Percentiles rank a stretch among this genome's conserved stretches.
Evolutionary conservation across 2,329 filamentous ascomycete species (phyloP).

Genomic region (Myrmaecium sp.): DNA sequence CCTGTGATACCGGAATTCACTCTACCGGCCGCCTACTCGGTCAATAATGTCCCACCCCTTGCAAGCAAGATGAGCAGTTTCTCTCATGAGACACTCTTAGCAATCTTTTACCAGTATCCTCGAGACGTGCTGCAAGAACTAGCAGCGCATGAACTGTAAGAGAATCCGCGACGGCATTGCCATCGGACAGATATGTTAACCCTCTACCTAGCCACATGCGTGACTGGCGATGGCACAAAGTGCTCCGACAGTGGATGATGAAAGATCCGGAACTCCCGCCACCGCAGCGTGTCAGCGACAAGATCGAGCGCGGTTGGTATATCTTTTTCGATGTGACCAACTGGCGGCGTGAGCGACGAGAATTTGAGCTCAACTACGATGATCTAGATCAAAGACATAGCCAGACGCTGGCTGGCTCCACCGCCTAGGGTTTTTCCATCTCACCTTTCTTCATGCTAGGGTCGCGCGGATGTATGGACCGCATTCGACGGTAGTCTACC

Average conservation of each 20-base stretch:
- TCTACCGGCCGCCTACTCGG: conserved; percentile 46
- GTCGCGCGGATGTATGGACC: too few relatives aligned
- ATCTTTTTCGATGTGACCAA: conserved; percentile 37
- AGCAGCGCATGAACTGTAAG: conserved; percentile 42
- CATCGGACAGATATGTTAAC: conserved; percentile 4
- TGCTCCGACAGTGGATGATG: conserved; percentile 37
- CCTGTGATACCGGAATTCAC: conserved; percentile 45
- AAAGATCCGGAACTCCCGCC: conserved; percentile 30
- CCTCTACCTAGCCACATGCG: conserved; percentile 18
- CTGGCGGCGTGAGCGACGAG: conserved; percentile 35
- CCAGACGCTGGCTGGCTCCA: conserved; percentile 15
- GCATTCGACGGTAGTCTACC: too few relatives aligned
- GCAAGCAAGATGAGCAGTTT: conserved; percentile 41
- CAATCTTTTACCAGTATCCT: conserved; percentile 53
- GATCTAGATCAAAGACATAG: conserved; percentile 30
- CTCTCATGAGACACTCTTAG: conserved; percentile 48
- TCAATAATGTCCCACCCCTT: conserved; percentile 47
- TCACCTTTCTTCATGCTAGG: too few relatives aligned
- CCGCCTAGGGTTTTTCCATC: too few relatives aligned
- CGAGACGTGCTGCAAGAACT: conserved; percentile 49
- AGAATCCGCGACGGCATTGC: not conserved
- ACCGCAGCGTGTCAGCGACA: conserved; percentile 27
- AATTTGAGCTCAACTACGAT: conserved; percentile 35
- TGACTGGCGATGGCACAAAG: conserved; percentile 38
- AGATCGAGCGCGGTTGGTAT: conserved; percentile 34